Base-by-base conservation (phyloP, 1,139 yeast genomes). In the Saccharomyces hybrid region DNA sequence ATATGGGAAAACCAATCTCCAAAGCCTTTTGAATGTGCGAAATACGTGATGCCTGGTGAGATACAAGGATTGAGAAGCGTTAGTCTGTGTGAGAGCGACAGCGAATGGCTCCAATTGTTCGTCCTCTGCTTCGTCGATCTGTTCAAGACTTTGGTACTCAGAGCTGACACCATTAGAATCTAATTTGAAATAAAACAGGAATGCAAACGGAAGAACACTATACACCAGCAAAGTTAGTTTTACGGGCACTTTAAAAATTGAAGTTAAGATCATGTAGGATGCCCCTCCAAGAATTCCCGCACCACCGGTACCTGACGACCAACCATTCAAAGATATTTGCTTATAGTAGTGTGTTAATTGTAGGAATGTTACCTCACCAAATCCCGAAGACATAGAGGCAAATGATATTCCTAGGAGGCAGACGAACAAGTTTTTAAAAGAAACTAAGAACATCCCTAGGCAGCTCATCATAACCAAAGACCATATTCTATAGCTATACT, bases 221-320 rank as follows among this genome's bases (percentile, higher is more conserved):
- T 83, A 83, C 11, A 77, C 32, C 19, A 81, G 61, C 50, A 85
- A 69, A 0, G 85, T 69, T 1, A 72, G 57, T 19, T 67, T 70
- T 0, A 83, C 78, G 3, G 78, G 68, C 2, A 83, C 53, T 2
- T 77, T 70, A 14, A 82, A 52, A 70, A 83, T 74, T 0, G 87
- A 80, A 0, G 89, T 84, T 57, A 82, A 56, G 1, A 79, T 61
- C 70, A 84, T 61, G 60, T 77, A 84, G 6, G 75, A 65, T 50
- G 81, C 81, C 62, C 95, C 84, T 0, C 98, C 99, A 23, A 82
- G 78, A 2, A 91, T 70, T 0, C 98, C 98, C 0, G 99, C 98
- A 11, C 89, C 95, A 0, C 98, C 98, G 0, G 98, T 93, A 0
- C 99, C 99, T n/a, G 90, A 80, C 42, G 96, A 86, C 80, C 95